phyloP scores from a whole-genome alignment of 2,329 filamentous ascomycete genomes.

The Trichoderma cornu-damae region DNA sequence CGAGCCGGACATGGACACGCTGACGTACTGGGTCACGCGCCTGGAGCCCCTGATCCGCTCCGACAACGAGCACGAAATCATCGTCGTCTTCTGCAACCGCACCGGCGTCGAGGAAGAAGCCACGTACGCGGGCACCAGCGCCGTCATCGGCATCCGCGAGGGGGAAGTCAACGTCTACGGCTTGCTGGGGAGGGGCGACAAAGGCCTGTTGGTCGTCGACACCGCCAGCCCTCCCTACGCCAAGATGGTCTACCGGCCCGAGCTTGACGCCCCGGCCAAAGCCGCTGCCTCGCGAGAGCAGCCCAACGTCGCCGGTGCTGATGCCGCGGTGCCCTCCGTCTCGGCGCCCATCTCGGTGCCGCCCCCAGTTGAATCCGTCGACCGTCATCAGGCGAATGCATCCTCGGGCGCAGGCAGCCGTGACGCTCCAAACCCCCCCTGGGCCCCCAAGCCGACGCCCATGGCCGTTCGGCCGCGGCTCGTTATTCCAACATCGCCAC shows the following conservation, averaged over 20 bases:
- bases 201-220: conserved; percentile 64
- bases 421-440: conserved; percentile 31
- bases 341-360: not conserved
- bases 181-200: conserved; percentile 62
- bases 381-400: not conserved
- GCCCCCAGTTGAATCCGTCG: not conserved
- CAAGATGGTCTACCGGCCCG: conserved; percentile 37
- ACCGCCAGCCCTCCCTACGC: conserved; percentile 43
- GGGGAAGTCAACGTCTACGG: conserved; percentile 66
- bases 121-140: conserved; percentile 68
- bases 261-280: not conserved
- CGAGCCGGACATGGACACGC: conserved; percentile 65
- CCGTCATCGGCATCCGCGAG: conserved; percentile 59
- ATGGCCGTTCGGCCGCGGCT: conserved; percentile 29
- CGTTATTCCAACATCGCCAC: conserved; percentile 26
- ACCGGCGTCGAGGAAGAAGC: conserved; percentile 60
- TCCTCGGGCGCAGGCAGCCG: too few species aligned
- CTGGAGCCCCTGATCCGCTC: conserved; percentile 59
- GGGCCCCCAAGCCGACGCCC: conserved; percentile 33
- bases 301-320: not conserved
- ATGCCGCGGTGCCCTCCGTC: too few species aligned
- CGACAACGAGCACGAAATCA: conserved; percentile 52
- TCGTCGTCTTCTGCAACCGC: conserved; percentile 67
- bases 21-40: conserved; percentile 70
- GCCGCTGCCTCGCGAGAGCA: not conserved